Evolutionary conservation across 148 eudicot species (phyloP).

Genomic region (Nepenthes gracilis): DNA sequence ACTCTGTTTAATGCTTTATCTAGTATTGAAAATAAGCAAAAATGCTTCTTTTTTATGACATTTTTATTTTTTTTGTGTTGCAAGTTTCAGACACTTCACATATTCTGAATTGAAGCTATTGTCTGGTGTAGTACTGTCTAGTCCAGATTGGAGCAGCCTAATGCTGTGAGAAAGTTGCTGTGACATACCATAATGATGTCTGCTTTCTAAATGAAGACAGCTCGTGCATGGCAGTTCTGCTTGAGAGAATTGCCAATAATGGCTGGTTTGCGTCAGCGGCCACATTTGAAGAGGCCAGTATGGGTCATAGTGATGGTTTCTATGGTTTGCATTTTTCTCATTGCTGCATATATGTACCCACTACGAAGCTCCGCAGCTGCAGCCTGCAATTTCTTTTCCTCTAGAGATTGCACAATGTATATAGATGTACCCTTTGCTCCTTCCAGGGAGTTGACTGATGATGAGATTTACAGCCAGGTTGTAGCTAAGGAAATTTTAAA

Average conservation of each 20-base stretch:
- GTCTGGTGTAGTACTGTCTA: too few relatives aligned
- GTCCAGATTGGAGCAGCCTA: too few relatives aligned
- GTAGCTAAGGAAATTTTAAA: slow-evolving; percentile 58
- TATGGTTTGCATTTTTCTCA: slow-evolving; percentile 44
- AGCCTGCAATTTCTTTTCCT: slow-evolving; percentile 40
- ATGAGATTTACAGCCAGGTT: slow-evolving; percentile 68
- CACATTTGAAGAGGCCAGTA: slow-evolving; percentile 43
- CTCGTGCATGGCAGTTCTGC: slow-evolving; percentile 41
- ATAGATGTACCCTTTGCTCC: slow-evolving; percentile 20
- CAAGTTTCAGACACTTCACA: too few relatives aligned
- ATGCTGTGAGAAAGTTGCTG: slow-evolving; percentile 7
- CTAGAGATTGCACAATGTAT: slow-evolving; percentile 30
- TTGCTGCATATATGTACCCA: slow-evolving; percentile 32
- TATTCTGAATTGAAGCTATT: too few relatives aligned
- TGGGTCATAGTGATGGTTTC: slow-evolving; percentile 39
- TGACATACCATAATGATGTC: slow-evolving; percentile 13
- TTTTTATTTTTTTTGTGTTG: too few relatives aligned
- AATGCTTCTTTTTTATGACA: too few relatives aligned
- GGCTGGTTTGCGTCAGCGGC: slow-evolving; percentile 43
- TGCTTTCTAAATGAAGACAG: slow-evolving; percentile 40
- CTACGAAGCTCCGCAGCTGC: slow-evolving; percentile 20
- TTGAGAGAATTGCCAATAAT: slow-evolving; percentile 28
- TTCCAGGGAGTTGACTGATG: slow-evolving; percentile 48
- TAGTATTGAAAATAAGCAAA: too few relatives aligned
- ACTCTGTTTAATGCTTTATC: too few relatives aligned